These are phyloP conservation scores for Plasmopara halstedii DNA, from an alignment of 352 stramenopile species.

Conservation along the genomic window DNA sequence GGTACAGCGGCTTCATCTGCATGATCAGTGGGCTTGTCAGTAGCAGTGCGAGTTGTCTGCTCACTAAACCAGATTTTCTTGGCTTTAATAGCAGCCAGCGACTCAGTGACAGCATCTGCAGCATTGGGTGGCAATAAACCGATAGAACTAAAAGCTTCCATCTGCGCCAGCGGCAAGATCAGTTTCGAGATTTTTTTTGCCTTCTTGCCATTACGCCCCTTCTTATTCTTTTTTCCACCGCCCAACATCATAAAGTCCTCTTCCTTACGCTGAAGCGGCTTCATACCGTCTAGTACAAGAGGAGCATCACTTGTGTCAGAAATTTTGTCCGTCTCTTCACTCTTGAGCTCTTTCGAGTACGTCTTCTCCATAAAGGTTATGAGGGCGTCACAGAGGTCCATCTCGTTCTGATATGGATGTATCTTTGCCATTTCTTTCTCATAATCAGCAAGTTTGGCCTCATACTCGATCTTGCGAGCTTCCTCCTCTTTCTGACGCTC, in stretches of 20 bases:
- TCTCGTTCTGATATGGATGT: conserved; percentile 94
- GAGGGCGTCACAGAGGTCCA: conserved; percentile 93
- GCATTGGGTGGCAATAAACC: conserved; percentile 85
- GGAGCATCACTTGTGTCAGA: conserved; percentile 27
- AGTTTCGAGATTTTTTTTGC: conserved; percentile 75
- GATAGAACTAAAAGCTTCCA: conserved; percentile 90
- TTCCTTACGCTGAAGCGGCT: conserved; percentile 81
- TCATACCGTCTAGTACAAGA: conserved; percentile 89
- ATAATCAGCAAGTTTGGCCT: conserved; percentile 94
- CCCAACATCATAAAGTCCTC: conserved; percentile 79
- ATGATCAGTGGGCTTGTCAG: conserved; percentile 25
- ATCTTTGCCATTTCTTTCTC: conserved; percentile 95
- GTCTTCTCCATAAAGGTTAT: conserved; percentile 89
- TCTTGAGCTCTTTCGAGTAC: conserved; percentile 83
- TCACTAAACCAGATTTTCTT: conserved; percentile 90
- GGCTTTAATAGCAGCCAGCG: conserved; percentile 90
- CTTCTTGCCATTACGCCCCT: conserved; percentile 61
- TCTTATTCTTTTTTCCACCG: conserved; percentile 59
- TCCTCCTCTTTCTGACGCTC: conserved; percentile 80
- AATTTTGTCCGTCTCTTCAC: conserved; percentile 30
- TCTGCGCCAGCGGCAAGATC: conserved; percentile 62
- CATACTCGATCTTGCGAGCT: conserved; percentile 76
- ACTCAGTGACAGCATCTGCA: conserved; percentile 72
- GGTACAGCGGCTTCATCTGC: conserved; percentile 12
- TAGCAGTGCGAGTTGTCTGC: conserved; percentile 47